Evolutionary conservation across 2,329 filamentous ascomycete species (phyloP).

Genomic region (Colletotrichum sp.): DNA sequence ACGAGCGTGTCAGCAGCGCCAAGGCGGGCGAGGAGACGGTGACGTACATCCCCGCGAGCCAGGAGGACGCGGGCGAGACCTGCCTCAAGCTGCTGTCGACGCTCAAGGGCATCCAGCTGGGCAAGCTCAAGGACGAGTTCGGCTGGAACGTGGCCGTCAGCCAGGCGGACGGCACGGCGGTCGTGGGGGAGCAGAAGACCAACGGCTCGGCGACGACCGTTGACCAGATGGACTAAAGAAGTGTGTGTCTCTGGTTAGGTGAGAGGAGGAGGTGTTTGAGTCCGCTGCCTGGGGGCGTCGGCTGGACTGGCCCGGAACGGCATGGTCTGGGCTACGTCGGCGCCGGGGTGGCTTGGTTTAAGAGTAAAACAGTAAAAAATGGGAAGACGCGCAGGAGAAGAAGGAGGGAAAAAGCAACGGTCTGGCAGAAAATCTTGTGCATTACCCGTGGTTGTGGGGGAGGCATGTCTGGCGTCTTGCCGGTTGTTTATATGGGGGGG

Average conservation of each 20-base stretch:
- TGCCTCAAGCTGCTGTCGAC: slow-evolving; percentile 75
- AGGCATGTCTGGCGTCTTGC: not conserved
- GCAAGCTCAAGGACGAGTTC: slow-evolving; percentile 77
- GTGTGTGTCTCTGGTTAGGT: not conserved
- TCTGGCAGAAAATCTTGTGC: not conserved
- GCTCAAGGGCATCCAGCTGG: slow-evolving; percentile 85
- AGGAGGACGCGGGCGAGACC: slow-evolving; percentile 75
- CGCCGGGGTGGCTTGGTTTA: not conserved
- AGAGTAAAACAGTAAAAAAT: not conserved
- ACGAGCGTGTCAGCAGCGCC: slow-evolving; percentile 41
- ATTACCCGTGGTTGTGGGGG: not conserved
- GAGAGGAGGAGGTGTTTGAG: not conserved
- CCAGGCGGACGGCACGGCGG: slow-evolving; percentile 49
- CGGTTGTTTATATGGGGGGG: not conserved
- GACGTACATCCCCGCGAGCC: slow-evolving; percentile 57
- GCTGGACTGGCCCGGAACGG: not conserved
- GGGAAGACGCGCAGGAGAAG: not conserved
- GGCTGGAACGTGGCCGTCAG: slow-evolving; percentile 68
- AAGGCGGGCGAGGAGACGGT: slow-evolving; percentile 52
- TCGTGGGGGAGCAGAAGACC: slow-evolving; percentile 30
- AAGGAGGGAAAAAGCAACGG: not conserved
- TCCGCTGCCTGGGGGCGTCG: not conserved
- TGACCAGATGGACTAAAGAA: slow-evolving; percentile 35
- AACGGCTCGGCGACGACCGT: slow-evolving; percentile 29
- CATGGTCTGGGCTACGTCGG: not conserved